Conservation (phyloP, 176 grass and related monocot genomes). For the Coix lacrymajobi region DNA sequence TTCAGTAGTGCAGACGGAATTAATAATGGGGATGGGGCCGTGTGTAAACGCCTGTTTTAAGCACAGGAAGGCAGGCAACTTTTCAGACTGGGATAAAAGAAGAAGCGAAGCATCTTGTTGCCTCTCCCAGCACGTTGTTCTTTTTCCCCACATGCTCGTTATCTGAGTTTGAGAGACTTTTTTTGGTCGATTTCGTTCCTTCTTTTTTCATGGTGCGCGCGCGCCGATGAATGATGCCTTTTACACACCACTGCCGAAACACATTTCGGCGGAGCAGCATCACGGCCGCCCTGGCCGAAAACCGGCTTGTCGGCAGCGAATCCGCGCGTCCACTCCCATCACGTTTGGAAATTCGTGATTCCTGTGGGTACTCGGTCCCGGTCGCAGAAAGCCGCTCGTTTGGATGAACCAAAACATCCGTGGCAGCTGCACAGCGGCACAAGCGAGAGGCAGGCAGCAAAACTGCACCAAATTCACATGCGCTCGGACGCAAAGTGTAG, state of each 20-base stretch:
- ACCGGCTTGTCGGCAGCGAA: conserved; percentile 40
- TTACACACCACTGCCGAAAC: neutral
- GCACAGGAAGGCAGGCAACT: neutral
- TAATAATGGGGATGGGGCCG: neutral
- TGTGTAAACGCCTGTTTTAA: neutral
- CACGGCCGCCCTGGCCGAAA: neutral
- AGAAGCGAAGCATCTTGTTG: neutral
- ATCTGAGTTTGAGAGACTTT: neutral
- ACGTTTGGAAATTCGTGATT: neutral
- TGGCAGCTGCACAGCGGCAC: neutral
- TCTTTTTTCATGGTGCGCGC: neutral
- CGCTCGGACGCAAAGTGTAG: no score
- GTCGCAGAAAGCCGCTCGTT: neutral
- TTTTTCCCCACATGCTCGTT: conserved; percentile 14
- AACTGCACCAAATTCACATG: neutral
- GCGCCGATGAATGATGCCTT: conserved; percentile 8
- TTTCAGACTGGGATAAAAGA: neutral
- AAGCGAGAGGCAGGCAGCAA: neutral
- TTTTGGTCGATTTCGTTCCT: neutral
- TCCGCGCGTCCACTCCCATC: neutral
- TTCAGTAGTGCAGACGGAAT: neutral
- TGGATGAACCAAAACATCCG: neutral
- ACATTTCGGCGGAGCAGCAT: neutral
- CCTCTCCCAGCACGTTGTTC: neutral
- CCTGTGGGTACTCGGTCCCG: neutral